Conservation (phyloP, 2,329 filamentous ascomycete species). For the Epichloe coenophiala region DNA sequence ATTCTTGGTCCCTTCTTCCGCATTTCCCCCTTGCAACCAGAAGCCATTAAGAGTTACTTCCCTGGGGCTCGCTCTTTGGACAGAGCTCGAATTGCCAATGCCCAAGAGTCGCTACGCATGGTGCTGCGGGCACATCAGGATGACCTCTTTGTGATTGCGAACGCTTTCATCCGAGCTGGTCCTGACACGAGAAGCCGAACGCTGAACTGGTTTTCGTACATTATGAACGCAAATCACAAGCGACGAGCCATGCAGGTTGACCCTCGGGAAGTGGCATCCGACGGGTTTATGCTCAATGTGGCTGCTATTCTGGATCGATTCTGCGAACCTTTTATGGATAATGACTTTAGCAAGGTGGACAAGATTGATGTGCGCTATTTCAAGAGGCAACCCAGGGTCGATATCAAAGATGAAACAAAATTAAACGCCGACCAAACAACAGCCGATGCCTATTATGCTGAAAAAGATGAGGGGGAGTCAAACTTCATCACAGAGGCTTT, state of each 20-base stretch:
- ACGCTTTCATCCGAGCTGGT: slow-evolving; percentile 70
- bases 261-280: slow-evolving; percentile 65
- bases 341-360: slow-evolving; percentile 80
- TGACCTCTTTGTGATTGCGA: slow-evolving; percentile 70
- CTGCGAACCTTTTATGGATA: slow-evolving; percentile 95
- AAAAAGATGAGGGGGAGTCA: slow-evolving; percentile 57
- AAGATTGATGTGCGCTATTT: slow-evolving; percentile 84
- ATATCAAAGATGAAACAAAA: slow-evolving; percentile 90
- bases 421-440: slow-evolving; percentile 84
- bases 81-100: slow-evolving; percentile 53
- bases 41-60: slow-evolving; percentile 77
- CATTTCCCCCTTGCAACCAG: slow-evolving; percentile 66
- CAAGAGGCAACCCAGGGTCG: slow-evolving; percentile 65
- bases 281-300: slow-evolving; percentile 96
- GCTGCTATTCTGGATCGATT: slow-evolving; percentile 76
- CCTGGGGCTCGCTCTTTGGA: slow-evolving; percentile 65
- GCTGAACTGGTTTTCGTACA: slow-evolving; percentile 84
- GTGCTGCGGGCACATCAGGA: slow-evolving; percentile 72
- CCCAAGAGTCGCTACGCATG: slow-evolving; percentile 75
- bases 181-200: slow-evolving; percentile 58
- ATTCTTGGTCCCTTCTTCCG: slow-evolving; percentile 87
- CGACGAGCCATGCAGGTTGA: slow-evolving; percentile 79
- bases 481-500: slow-evolving; percentile 98
- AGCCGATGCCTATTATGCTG: slow-evolving; percentile 70
- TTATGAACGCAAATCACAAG: slow-evolving; percentile 89